A percentile compares a stretch with the other conserved stretches of the same genome.
phyloP scores from a whole-genome alignment of 441 rosid species.

The Bruguiera hainesii region DNA sequence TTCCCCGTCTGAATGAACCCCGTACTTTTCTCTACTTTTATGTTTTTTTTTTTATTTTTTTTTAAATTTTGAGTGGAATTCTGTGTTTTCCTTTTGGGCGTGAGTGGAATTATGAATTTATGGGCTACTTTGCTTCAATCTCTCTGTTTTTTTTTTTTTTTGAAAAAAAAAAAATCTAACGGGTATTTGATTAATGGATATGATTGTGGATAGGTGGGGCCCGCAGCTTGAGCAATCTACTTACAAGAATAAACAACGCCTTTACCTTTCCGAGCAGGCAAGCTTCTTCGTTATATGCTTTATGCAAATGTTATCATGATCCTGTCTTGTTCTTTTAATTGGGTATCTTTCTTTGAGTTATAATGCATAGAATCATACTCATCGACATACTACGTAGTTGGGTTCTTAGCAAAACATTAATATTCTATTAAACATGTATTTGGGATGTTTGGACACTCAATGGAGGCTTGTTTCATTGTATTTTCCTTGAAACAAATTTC shows the following conservation, averaged over 20 bases:
- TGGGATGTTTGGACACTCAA: too few relatives aligned
- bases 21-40: background rate
- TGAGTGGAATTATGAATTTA: too few relatives aligned
- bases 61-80: too few relatives aligned
- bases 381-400: too few relatives aligned
- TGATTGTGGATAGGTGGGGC: conserved; percentile 73
- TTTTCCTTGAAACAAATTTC: too few relatives aligned
- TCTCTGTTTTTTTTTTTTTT: background rate
- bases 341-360: conserved; percentile 11
- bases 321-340: background rate
- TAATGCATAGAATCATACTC: background rate
- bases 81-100: background rate
- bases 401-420: too few relatives aligned
- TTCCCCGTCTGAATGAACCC: background rate
- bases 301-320: too few relatives aligned
- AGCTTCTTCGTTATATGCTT: conserved; percentile 10
- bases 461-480: too few relatives aligned
- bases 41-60: background rate
- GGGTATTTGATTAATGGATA: background rate
- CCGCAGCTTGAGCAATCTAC: conserved; percentile 95
- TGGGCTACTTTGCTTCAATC: too few relatives aligned
- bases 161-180: too few relatives aligned
- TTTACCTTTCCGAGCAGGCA: conserved; percentile 97
- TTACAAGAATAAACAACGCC: conserved; percentile 96
- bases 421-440: too few relatives aligned